Conservation (phyloP, 2,329 filamentous ascomycete genomes). For the Colletotrichum liaoningense region DNA sequence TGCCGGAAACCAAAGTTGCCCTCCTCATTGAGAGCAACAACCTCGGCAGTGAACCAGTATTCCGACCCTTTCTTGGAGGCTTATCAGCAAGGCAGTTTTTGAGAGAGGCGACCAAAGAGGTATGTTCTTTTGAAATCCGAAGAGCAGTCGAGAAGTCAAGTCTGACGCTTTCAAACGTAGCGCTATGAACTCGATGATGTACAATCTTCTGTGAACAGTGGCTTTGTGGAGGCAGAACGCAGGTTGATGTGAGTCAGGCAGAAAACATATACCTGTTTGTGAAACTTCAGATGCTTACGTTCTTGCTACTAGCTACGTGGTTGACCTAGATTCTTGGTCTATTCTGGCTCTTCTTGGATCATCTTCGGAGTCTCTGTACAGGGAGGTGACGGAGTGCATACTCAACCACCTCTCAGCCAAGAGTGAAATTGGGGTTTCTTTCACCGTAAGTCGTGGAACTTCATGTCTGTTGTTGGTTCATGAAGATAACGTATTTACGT, state of each 20-base stretch:
- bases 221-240: neutral
- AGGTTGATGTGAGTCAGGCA: neutral
- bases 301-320: neutral
- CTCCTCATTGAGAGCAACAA: neutral
- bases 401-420: neutral
- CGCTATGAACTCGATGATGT: neutral
- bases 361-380: neutral
- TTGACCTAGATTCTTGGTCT: neutral
- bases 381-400: neutral
- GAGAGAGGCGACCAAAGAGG: neutral
- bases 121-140: too few relatives aligned
- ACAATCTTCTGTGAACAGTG: neutral
- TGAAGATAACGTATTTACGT: too few relatives aligned
- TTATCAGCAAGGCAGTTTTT: neutral
- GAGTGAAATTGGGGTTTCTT: neutral
- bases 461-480: fast-evolving
- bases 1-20: neutral
- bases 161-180: neutral
- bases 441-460: neutral
- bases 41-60: neutral
- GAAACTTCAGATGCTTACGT: too few relatives aligned
- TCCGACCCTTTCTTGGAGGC: neutral
- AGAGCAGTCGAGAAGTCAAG: too few relatives aligned
- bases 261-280: too few relatives aligned
- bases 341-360: neutral